Base-by-base conservation (phyloP, 1,284 basidiomycete genomes). In the Cryptococcus hybrid region DNA sequence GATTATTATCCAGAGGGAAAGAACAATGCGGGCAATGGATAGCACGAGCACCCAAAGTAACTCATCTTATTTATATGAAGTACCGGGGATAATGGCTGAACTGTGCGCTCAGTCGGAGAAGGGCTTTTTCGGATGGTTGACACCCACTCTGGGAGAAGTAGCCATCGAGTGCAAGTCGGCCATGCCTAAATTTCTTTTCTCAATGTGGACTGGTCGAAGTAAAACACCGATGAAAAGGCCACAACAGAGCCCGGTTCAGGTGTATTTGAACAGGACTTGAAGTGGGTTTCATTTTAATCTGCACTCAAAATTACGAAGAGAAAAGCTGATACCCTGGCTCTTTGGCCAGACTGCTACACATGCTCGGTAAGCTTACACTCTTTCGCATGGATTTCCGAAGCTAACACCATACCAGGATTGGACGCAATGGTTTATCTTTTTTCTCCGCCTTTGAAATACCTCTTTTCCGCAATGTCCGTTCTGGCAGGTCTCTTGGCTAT, bases 401-500 rank as follows among this genome's bases (percentile, higher is more conserved):
- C 24, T 24, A 24, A 24, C 24, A 24, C 24, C 13, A 52, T 49
- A 37, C 15, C 36, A 65, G 75, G 90, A 13, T 84, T 97, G 18
- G 95, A 99, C 73, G 94, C 93, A 0, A 87, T 93, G 52, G 84
- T 89, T 11, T 98, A 90, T 77, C 84, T 99, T 34, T 24, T 24
- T 24, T 24, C 86, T 99, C 79, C 40, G 40, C n/a, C 9, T n/a
- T 84, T 89, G 70, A 87, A 93, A 34, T 85, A 84, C 81, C 80
- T 90, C 43, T 75, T 73, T 57, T 42, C 61, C 15, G 18, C 55
- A 8, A 65, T 71, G 24, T 56, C 66, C 4, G 11, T 70, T 8
- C 47, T 69, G 6, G 66, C 65, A 2, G 61, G 63, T 5, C 13
- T 67, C 1, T 64, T 70, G 15, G 60, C 69, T 34, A 42, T 61